Base-by-base conservation (phyloP, 1,284 basidiomycete genomes). In the Ceratobasidium theobromae region DNA sequence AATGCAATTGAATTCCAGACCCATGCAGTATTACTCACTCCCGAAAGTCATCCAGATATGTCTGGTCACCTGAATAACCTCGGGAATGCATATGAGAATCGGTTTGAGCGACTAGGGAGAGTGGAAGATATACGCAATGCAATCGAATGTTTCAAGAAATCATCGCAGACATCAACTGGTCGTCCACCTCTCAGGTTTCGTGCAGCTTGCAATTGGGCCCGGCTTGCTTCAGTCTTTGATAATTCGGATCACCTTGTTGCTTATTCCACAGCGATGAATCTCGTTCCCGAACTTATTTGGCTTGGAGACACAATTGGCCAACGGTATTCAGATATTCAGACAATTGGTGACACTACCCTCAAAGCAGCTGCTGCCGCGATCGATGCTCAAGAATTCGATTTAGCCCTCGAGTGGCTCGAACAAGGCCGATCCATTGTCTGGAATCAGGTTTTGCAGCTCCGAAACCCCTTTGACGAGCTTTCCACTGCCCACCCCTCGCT, bases 391-490 rank as follows among this genome's bases (percentile, higher is more conserved):
- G n/a, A n/a, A n/a, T n/a, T n/a, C n/a, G n/a, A n/a, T n/a, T n/a
- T n/a, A n/a, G n/a, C n/a, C n/a, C n/a, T n/a, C n/a, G n/a, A n/a
- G n/a, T n/a, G n/a, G n/a, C 60, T 75, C 1, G 73, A 74, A 53
- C 21, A 70, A 53, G 74, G 74, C 16, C 70, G 75, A 8, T 70
- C 70, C 23, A 65, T 75, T 2, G 70, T 76, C 21, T 77, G 76
- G 76, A 68, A 67, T 9, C 74, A 77, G 66, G 57, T 71, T 1
- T 68, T 73, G n/a, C 71, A 73, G 16, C 71, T 77, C 51, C 75
- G 73, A 3, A 72, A 72, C 21, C 72, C 76, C 0, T n/a, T 76
- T 9, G 72, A 74, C 43, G 69, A 73, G 8, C 67, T 77, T n/a
- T 67, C 18, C 21, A 18, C 27, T 4, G 6, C 11, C 27, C 11